Evolutionary conservation across 2,329 filamentous ascomycete species (phyloP).

Genomic region (Dendrostoma leiphaemia): DNA sequence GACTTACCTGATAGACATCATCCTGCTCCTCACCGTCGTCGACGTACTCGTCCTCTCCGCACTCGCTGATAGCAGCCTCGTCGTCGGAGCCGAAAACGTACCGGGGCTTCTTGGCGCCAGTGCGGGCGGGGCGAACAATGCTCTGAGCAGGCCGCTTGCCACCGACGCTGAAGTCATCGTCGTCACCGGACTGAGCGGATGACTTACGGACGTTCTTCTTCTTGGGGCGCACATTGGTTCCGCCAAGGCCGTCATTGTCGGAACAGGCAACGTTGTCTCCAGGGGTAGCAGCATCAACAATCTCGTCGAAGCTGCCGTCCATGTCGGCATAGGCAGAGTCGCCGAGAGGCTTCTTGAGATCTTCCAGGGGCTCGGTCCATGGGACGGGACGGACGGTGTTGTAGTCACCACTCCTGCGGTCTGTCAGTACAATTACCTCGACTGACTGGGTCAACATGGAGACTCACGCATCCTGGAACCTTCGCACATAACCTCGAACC

Average conservation of each 20-base stretch:
- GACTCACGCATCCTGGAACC: slow-evolving; percentile 21
- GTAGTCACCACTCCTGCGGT: slow-evolving; percentile 20
- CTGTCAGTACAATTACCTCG: not conserved
- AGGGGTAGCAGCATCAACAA: not conserved
- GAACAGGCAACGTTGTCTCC: not conserved
- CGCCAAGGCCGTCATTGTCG: not conserved
- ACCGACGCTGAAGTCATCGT: not conserved
- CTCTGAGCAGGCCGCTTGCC: not conserved
- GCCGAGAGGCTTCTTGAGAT: slow-evolving; percentile 31
- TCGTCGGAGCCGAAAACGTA: not conserved
- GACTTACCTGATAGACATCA: not conserved
- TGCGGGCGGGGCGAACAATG: not conserved
- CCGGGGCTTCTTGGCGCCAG: not conserved
- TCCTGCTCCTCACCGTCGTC: not conserved
- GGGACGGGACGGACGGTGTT: slow-evolving; percentile 28
- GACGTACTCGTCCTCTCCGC: not conserved
- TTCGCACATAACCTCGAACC: slow-evolving; percentile 34
- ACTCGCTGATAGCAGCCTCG: too few relatives aligned
- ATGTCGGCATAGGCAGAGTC: slow-evolving; percentile 17
- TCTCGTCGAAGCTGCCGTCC: not conserved
- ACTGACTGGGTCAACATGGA: not conserved
- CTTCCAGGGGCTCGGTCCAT: slow-evolving; percentile 32
- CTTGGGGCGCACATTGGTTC: too few relatives aligned
- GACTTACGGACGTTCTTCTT: not conserved
- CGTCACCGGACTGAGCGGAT: not conserved